Conservation (phyloP, 176 grass and related monocot species). For the Hordeum vulgare region MorexV3_pseudomolecules_assembly NC_058521.1:524876600-524877099, state of each 20-base stretch:
- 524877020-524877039: neutral
- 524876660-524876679: constrained; percentile 81
- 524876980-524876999: neutral
- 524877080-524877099: neutral
- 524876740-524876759: constrained; percentile 93
- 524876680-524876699: constrained; percentile 99
- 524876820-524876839: neutral
- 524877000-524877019: neutral
- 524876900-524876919: neutral
- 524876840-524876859: neutral
- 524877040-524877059: neutral
- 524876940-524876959: neutral
- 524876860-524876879: neutral
- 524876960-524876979: neutral
- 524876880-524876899: constrained; percentile 5
- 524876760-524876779: constrained; percentile 61
- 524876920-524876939: neutral
- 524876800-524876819: constrained; percentile 30
- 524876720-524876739: constrained; percentile 97
- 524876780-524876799: constrained; percentile 49
- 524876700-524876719: constrained; percentile 96
- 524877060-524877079: neutral
- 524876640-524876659: constrained; percentile 85
- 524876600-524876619: neutral
- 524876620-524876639: constrained; percentile 87